Conservation (phyloP, 2,329 filamentous ascomycete genomes). For the Phialocephala sp. region DNA sequence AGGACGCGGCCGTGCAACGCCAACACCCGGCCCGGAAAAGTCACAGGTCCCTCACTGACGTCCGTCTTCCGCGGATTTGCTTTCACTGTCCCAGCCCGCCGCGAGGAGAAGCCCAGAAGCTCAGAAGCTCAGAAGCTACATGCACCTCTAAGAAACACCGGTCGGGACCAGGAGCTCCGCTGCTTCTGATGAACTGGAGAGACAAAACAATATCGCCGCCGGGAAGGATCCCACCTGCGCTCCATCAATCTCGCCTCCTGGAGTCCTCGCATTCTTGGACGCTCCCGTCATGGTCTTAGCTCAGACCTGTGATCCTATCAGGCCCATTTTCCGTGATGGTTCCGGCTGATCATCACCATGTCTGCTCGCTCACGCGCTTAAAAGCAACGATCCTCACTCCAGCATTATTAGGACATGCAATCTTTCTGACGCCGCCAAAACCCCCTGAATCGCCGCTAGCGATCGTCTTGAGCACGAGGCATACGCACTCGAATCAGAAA, state of each 20-base stretch:
- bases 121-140: background rate
- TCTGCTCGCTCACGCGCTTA: conserved; percentile 19
- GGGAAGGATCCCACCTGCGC: background rate
- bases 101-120: background rate
- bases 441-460: conserved; percentile 1
- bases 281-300: conserved; percentile 6
- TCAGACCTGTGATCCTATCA: conserved; percentile 13
- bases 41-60: background rate
- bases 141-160: background rate
- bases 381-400: conserved; percentile 19
- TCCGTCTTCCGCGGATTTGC: background rate
- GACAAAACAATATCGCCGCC: conserved; percentile 11
- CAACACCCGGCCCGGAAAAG: conserved; percentile 1
- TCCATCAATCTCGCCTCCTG: background rate
- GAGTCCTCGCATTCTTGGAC: background rate
- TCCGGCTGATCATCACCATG: conserved; percentile 28
- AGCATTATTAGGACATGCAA: background rate
- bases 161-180: background rate
- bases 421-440: background rate
- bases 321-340: conserved; percentile 13
- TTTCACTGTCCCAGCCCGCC: background rate
- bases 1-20: background rate
- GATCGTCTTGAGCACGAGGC: background rate
- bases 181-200: background rate
- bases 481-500: background rate